Conservation (phyloP, 2,329 filamentous ascomycete species). For the Pseudogymnoascus sp. region DNA sequence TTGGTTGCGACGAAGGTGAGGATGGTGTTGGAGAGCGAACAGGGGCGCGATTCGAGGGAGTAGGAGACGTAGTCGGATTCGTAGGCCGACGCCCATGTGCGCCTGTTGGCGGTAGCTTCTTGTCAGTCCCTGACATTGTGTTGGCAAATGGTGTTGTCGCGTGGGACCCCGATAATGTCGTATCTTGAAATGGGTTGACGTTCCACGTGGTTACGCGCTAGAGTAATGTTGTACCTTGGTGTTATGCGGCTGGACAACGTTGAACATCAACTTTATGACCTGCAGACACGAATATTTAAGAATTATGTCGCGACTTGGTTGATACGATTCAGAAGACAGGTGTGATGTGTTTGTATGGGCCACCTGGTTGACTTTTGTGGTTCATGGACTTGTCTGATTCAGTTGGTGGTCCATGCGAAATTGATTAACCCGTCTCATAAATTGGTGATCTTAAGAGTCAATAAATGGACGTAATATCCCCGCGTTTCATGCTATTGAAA, state of each 20-base stretch:
- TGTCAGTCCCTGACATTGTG: constrained; percentile 9
- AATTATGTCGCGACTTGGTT: not conserved
- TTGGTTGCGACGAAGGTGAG: constrained; percentile 7
- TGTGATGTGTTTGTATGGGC: not conserved
- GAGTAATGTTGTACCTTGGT: not conserved
- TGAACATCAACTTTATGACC: constrained; percentile 3
- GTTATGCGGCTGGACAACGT: not conserved
- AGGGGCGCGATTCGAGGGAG: constrained; percentile 2
- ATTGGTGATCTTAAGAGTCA: constrained; percentile 5
- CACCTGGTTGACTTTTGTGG: not conserved
- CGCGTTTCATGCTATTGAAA: constrained; percentile 1
- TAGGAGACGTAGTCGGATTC: not conserved
- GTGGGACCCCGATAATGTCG: constrained; percentile 6
- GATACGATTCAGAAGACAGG: not conserved
- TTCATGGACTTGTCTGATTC: constrained; percentile 7
- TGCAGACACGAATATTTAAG: not conserved
- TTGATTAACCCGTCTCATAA: constrained; percentile 8
- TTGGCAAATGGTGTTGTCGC: constrained; percentile 1
- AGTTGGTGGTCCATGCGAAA: constrained; percentile 6
- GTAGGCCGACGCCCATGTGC: constrained; percentile 1
- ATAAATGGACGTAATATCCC: constrained; percentile 3
- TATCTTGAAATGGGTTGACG: not conserved
- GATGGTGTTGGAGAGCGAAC: constrained; percentile 1
- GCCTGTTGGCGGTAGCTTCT: constrained; percentile 6
- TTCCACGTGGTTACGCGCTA: constrained; percentile 4